Evolutionary conservation across 1,284 basidiomycete species (phyloP).

Genomic region (Sporisorium graminicola): DNA sequence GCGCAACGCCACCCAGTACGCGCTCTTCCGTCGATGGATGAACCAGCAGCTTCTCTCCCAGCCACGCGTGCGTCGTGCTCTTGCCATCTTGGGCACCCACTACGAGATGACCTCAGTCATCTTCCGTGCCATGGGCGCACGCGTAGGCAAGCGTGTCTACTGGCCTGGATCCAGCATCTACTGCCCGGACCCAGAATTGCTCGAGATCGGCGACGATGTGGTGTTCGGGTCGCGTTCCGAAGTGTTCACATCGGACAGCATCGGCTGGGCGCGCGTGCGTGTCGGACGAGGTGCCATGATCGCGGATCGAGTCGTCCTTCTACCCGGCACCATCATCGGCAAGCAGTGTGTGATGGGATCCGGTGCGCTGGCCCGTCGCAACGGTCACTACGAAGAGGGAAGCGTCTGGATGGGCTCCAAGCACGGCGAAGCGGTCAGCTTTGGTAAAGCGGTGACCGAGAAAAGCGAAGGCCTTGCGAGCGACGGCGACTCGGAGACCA

Average conservation of each 20-base stretch:
- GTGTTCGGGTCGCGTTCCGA: conserved; percentile 69
- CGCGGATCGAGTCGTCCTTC: conserved; percentile 68
- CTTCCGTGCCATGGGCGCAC: conserved; percentile 69
- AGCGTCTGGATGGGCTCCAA: conserved; percentile 70
- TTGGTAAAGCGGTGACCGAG: conserved; percentile 61
- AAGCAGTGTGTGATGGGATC: conserved; percentile 69
- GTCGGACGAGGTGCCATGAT: conserved; percentile 69
- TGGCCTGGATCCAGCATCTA: conserved; percentile 69
- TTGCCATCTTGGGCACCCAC: conserved; percentile 67
- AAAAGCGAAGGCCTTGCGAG: conserved; percentile 47
- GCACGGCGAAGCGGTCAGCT: conserved; percentile 69
- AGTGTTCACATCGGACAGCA: conserved; percentile 68
- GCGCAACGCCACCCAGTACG: conserved; percentile 68
- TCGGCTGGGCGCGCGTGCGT: conserved; percentile 68
- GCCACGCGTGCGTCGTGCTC: conserved; percentile 62
- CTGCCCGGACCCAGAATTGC: conserved; percentile 69
- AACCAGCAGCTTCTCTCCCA: conserved; percentile 65
- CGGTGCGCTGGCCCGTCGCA: conserved; percentile 66
- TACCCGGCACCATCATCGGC: conserved; percentile 67
- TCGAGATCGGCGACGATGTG: conserved; percentile 69
- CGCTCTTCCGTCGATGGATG: conserved; percentile 69
- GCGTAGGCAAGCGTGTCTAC: conserved; percentile 68
- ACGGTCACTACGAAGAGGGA: conserved; percentile 68
- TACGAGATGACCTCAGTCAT: conserved; percentile 70
- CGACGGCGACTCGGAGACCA: conserved; percentile 61